Evolutionary conservation across 2,329 filamentous ascomycete genomes (phyloP).

Genomic region (Shiraia bambusicola): DNA sequence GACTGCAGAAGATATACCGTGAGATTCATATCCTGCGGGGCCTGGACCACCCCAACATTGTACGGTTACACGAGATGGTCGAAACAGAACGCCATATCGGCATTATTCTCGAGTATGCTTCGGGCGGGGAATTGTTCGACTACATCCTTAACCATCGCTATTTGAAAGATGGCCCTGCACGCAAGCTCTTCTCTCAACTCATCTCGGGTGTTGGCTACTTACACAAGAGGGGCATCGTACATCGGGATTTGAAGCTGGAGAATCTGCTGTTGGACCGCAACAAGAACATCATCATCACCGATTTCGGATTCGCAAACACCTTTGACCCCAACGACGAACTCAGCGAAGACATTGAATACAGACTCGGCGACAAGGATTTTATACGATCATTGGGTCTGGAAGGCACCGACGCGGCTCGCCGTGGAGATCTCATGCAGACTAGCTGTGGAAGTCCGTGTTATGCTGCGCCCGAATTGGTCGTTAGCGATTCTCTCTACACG

Average conservation of each 20-base stretch:
- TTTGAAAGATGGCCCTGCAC: conserved; percentile 87
- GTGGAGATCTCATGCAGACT: conserved; percentile 97
- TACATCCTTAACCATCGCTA: conserved; percentile 97
- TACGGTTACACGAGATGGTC: conserved; percentile 95
- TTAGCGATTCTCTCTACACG: conserved; percentile 95
- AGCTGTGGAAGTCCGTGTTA: conserved; percentile 98
- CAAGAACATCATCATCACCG: conserved; percentile 98
- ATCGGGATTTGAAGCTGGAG: conserved; percentile 94
- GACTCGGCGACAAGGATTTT: conserved; percentile 81
- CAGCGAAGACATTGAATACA: conserved; percentile 84
- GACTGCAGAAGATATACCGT: conserved; percentile 94
- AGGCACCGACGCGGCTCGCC: conserved; percentile 72
- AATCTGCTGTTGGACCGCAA: conserved; percentile 94
- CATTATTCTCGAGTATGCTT: conserved; percentile 97
- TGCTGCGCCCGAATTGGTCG: conserved; percentile 92
- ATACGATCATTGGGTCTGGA: conserved; percentile 87
- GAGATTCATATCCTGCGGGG: conserved; percentile 89
- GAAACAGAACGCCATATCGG: conserved; percentile 97
- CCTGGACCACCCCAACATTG: conserved; percentile 94
- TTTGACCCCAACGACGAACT: conserved; percentile 89
- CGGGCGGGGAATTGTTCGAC: conserved; percentile 95
- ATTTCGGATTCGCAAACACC: conserved; percentile 98
- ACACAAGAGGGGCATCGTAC: conserved; percentile 98
- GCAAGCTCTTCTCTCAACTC: conserved; percentile 89
- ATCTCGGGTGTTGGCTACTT: conserved; percentile 96